Conservation (phyloP, 208 protist genomes). For the Acanthamoeba rhysodes region DNA sequence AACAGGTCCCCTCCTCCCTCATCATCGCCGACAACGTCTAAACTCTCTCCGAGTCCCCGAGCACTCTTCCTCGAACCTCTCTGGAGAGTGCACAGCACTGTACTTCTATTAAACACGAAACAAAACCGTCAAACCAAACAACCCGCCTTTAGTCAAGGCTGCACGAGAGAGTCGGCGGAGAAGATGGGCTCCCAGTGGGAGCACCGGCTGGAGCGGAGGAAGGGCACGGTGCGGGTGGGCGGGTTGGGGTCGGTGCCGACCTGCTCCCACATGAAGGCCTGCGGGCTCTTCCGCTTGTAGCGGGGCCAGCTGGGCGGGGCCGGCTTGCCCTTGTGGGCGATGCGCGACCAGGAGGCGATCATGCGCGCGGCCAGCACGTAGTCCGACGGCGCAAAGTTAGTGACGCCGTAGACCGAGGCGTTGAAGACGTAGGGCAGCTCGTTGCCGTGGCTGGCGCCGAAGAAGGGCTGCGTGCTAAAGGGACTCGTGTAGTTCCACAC, state of each 20-base stretch:
- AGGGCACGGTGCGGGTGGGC: background rate
- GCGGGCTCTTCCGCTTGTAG: background rate
- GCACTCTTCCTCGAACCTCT: too few relatives aligned
- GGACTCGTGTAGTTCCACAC: slow-evolving; percentile 75
- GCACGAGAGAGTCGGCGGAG: background rate
- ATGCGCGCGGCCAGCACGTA: slow-evolving; percentile 21
- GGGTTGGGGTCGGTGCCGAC: background rate
- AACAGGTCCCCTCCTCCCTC: background rate
- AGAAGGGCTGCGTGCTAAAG: slow-evolving; percentile 9
- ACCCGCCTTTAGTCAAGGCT: background rate
- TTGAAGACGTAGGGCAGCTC: slow-evolving; percentile 71
- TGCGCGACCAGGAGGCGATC: slow-evolving; percentile 68
- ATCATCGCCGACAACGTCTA: slow-evolving; percentile 1
- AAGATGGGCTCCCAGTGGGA: background rate
- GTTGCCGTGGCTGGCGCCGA: slow-evolving; percentile 53
- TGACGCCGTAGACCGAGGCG: background rate
- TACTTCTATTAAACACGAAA: too few relatives aligned
- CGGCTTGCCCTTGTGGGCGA: slow-evolving; percentile 70
- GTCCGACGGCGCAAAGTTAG: background rate
- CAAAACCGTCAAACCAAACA: too few relatives aligned
- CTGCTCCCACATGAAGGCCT: slow-evolving; percentile 18
- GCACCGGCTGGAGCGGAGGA: background rate
- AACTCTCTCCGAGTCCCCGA: background rate
- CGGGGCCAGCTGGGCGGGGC: background rate
- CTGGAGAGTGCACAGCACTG: too few relatives aligned